A percentile compares a stretch with the other conserved stretches of the same genome.
phyloP scores from a whole-genome alignment of 805 yeast genomes.

The Komagataella pseudopastoris region DNA sequence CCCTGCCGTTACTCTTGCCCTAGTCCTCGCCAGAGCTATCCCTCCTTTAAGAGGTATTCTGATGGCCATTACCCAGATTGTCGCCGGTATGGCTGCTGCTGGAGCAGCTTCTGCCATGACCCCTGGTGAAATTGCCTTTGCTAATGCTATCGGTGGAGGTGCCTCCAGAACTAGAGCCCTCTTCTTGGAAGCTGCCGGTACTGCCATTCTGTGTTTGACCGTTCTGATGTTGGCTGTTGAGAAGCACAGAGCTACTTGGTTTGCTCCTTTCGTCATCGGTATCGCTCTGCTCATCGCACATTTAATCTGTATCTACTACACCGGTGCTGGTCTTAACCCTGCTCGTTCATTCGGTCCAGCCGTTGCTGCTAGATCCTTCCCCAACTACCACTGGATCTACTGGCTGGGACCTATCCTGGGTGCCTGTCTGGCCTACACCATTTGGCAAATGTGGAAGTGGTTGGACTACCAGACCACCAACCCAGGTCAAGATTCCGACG shows the following conservation, averaged over 20 bases:
- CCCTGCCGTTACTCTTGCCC: slow-evolving; percentile 35
- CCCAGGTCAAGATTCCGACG: slow-evolving; percentile 56
- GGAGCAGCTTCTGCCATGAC: slow-evolving; percentile 30
- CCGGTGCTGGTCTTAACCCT: slow-evolving; percentile 40
- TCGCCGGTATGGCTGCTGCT: slow-evolving; percentile 53
- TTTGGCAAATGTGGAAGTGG: slow-evolving; percentile 54
- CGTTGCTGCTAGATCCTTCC: slow-evolving; percentile 57
- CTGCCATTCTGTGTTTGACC: slow-evolving; percentile 32
- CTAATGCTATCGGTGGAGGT: slow-evolving; percentile 46
- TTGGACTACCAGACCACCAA: slow-evolving; percentile 57
- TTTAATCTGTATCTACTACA: slow-evolving; percentile 31
- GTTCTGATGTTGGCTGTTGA: slow-evolving; percentile 39
- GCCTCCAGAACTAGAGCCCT: slow-evolving; percentile 36
- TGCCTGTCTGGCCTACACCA: slow-evolving; percentile 45
- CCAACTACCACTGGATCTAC: slow-evolving; percentile 81
- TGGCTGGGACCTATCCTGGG: slow-evolving; percentile 85
- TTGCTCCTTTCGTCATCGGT: slow-evolving; percentile 33
- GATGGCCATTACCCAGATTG: slow-evolving; percentile 30
- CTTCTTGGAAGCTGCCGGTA: slow-evolving; percentile 30
- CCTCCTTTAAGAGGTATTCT: slow-evolving; percentile 33
- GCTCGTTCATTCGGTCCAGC: slow-evolving; percentile 47
- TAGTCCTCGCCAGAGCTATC: slow-evolving; percentile 35
- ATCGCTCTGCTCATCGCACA: slow-evolving; percentile 43
- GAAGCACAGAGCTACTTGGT: slow-evolving; percentile 25
- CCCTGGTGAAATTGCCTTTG: slow-evolving; percentile 58